phyloP scores from a whole-genome alignment of 2,329 filamentous ascomycete species.

The Colletotrichum acutatum region DNA sequence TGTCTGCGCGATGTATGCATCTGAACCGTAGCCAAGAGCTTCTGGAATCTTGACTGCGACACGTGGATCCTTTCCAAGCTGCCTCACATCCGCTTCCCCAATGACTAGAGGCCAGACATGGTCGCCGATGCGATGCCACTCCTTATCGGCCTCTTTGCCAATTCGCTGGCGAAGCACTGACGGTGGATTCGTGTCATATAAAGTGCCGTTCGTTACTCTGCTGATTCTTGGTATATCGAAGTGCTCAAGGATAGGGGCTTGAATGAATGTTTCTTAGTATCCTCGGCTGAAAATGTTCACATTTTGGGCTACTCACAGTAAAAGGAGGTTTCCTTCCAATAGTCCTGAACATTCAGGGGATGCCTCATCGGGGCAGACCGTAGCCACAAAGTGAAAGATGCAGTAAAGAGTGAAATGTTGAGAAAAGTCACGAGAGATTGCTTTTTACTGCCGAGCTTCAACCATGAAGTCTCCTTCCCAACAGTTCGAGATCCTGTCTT shows the following conservation, averaged over 20 bases:
- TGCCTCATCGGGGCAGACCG: neutral
- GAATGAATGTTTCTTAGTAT: neutral
- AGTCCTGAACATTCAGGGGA: neutral
- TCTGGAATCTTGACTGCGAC: constrained; percentile 40
- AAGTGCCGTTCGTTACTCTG: neutral
- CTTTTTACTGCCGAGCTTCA: neutral
- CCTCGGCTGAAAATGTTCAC: too few species aligned
- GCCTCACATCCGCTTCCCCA: neutral
- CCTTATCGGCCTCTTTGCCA: constrained; percentile 4
- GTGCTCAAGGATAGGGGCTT: constrained; percentile 1
- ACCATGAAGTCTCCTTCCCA: too few species aligned
- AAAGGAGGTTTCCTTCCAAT: constrained; percentile 14
- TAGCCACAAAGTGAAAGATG: neutral
- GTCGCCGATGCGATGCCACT: constrained; percentile 20
- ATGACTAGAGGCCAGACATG: constrained; percentile 20
- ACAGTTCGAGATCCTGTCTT: too few species aligned
- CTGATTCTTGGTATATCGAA: constrained; percentile 3
- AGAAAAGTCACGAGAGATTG: neutral
- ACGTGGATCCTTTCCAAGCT: constrained; percentile 44
- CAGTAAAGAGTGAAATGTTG: neutral
- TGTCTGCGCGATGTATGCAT: constrained; percentile 46
- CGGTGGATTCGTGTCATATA: constrained; percentile 8
- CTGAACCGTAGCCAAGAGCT: constrained; percentile 43
- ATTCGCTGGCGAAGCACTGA: constrained; percentile 19
- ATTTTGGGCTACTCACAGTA: neutral